Evolutionary conservation across 371 early-diverging fungal species (phyloP).

Genomic region (Circinella umbellata): DNA sequence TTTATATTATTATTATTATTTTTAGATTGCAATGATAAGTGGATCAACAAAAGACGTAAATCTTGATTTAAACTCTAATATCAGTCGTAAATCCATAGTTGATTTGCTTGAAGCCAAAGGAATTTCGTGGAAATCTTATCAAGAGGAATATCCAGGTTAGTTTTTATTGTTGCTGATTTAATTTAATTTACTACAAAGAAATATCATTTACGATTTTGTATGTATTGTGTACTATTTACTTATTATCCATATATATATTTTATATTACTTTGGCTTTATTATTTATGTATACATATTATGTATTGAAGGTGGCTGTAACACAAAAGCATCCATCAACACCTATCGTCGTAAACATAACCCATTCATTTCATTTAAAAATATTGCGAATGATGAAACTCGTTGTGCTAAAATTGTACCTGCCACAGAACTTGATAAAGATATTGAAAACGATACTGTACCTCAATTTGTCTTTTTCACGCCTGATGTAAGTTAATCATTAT

Average conservation of each 20-base stretch:
- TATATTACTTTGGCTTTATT: not conserved
- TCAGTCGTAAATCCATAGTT: conserved; percentile 49
- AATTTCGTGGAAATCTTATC: conserved; percentile 65
- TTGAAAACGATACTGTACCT: conserved; percentile 45
- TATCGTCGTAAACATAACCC: conserved; percentile 68
- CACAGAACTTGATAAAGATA: conserved; percentile 51
- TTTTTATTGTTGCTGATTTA: not conserved
- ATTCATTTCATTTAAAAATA: conserved; percentile 57
- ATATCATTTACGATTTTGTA: no score
- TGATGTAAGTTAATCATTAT: conserved; percentile 19
- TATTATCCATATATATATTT: no score
- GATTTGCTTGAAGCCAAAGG: conserved; percentile 63
- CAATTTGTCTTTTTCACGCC: conserved; percentile 56
- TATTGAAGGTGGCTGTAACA: conserved; percentile 30
- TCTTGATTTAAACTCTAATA: conserved; percentile 28
- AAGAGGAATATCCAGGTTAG: conserved; percentile 52
- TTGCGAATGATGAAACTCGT: conserved; percentile 46
- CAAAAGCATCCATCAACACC: conserved; percentile 16
- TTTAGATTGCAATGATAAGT: conserved; percentile 32
- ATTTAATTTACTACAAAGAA: no score
- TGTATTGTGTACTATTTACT: no score
- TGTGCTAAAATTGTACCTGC: conserved; percentile 58
- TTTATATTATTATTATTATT: not conserved
- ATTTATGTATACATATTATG: not conserved
- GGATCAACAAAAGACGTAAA: conserved; percentile 42